phyloP scores from a whole-genome alignment of 371 early-diverging fungal species.

The Mortierella sp. region DNA sequence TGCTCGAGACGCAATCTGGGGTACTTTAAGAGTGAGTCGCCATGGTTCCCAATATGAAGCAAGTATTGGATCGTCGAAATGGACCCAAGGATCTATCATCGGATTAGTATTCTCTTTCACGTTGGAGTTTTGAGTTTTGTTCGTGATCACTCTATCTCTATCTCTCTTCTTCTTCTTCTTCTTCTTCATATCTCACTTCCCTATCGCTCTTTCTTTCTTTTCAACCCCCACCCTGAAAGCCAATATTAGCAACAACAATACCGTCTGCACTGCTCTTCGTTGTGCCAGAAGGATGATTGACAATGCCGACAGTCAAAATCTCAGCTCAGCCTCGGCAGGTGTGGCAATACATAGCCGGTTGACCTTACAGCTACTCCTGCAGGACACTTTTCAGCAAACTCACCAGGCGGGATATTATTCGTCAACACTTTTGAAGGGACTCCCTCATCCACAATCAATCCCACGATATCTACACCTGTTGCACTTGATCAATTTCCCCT shows the following conservation, averaged over 20 bases:
- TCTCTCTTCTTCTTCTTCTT: background rate
- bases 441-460: background rate
- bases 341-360: too few relatives aligned
- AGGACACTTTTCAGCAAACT: background rate
- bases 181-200: background rate
- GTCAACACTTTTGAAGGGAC: background rate
- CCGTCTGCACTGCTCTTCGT: too few relatives aligned
- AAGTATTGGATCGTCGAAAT: background rate
- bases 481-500: background rate
- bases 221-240: too few relatives aligned
- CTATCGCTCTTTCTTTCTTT: too few relatives aligned
- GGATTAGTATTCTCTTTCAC: background rate
- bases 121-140: too few relatives aligned
- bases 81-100: too few relatives aligned
- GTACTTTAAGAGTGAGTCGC: background rate
- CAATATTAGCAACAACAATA: too few relatives aligned
- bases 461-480: background rate
- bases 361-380: too few relatives aligned
- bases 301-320: too few relatives aligned
- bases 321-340: too few relatives aligned
- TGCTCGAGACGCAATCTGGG: constrained; percentile 31
- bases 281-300: too few relatives aligned
- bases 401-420: background rate
- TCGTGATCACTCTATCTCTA: background rate
- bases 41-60: background rate